A percentile compares a stretch with the other conserved stretches of the same genome.
Evolutionary conservation across 139 green algal species (phyloP).

Genomic region (Zygnema circumcarinatum): DNA sequence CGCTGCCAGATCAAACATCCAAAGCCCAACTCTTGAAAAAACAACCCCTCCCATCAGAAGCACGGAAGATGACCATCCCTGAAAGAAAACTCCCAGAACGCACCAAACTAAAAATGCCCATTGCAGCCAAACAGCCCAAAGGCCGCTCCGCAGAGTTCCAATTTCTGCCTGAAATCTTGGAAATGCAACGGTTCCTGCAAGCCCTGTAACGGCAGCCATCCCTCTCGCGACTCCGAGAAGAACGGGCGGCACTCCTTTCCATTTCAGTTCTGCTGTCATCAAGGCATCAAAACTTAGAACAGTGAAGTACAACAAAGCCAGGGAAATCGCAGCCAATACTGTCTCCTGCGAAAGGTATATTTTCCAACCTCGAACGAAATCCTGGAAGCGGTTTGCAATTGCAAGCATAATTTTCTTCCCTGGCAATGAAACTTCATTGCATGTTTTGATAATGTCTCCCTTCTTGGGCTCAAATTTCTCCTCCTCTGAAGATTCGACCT

Average conservation of each 20-base stretch:
- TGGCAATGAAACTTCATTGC: background rate
- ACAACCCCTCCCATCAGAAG: constrained; percentile 75
- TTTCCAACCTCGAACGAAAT: background rate
- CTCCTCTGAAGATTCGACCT: background rate
- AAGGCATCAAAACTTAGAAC: constrained; percentile 72
- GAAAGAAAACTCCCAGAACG: constrained; percentile 59
- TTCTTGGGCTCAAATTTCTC: background rate
- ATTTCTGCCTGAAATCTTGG: background rate
- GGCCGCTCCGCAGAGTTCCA: constrained; percentile 52
- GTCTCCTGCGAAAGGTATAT: constrained; percentile 75
- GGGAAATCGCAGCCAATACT: constrained; percentile 70
- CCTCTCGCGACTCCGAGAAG: constrained; percentile 69
- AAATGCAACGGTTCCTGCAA: constrained; percentile 71
- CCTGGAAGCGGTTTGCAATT: background rate
- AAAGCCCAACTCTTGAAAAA: constrained; percentile 77
- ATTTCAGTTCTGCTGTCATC: constrained; percentile 74
- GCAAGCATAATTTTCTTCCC: background rate
- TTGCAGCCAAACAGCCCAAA: constrained; percentile 65
- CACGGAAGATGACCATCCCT: background rate
- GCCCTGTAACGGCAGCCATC: constrained; percentile 72
- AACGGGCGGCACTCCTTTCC: constrained; percentile 70
- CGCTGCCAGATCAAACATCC: constrained; percentile 81
- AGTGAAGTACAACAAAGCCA: constrained; percentile 82
- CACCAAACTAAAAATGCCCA: constrained; percentile 28
- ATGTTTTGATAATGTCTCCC: background rate